phyloP scores from a whole-genome alignment of 306 rosid species.

The Quercus bicolor region DNA sequence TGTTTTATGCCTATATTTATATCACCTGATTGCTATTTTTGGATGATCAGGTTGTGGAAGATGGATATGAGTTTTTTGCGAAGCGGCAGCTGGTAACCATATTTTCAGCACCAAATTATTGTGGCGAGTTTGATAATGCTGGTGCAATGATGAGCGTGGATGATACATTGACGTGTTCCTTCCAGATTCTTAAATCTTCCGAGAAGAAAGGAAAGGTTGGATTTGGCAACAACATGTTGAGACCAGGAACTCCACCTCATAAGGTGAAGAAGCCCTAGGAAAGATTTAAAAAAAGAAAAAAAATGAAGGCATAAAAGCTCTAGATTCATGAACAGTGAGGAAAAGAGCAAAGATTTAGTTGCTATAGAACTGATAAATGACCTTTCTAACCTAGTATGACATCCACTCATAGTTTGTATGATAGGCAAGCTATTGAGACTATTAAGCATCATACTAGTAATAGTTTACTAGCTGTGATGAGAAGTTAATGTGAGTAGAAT shows the following conservation, averaged over 20 bases:
- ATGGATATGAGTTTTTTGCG: constrained; percentile 60
- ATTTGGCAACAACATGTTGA: constrained; percentile 28
- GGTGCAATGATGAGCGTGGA: constrained; percentile 72
- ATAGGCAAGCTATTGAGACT: background rate
- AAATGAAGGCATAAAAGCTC: background rate
- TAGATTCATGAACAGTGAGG: background rate
- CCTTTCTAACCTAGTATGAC: background rate
- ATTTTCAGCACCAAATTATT: constrained; percentile 53
- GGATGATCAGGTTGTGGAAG: constrained; percentile 45
- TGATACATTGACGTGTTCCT: constrained; percentile 58
- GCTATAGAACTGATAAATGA: background rate
- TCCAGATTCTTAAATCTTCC: constrained; percentile 55
- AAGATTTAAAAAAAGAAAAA: background rate
- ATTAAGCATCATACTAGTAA: background rate
- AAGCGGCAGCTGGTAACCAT: constrained; percentile 56
- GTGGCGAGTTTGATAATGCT: constrained; percentile 55
- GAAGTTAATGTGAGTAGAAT: background rate
- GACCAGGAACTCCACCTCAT: constrained; percentile 58
- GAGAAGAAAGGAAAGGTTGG: constrained; percentile 51
- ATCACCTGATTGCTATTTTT: background rate
- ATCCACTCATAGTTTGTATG: background rate
- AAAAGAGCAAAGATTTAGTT: background rate
- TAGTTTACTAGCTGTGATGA: background rate
- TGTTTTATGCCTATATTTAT: background rate
- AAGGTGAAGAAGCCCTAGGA: constrained; percentile 27